These are phyloP conservation scores for Neobulgaria alba DNA, from an alignment of 2,329 filamentous ascomycete genomes.

Conservation along the genomic window DNA sequence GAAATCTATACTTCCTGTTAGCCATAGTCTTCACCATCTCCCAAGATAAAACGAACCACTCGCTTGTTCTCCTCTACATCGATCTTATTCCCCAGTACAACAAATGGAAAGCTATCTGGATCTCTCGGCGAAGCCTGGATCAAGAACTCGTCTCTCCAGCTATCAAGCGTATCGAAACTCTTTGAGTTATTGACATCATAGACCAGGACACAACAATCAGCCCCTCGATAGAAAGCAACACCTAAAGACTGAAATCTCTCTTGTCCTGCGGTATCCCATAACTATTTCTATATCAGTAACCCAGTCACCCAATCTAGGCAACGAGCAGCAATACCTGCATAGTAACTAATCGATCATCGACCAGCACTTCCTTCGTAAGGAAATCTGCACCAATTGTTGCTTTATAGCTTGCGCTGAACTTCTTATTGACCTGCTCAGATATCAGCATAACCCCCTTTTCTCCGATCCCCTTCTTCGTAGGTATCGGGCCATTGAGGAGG, in stretches of 20 bases:
- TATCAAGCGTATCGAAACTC: constrained; percentile 96
- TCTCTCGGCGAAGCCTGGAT: constrained; percentile 96
- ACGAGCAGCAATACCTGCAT: constrained; percentile 67
- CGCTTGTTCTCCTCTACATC: constrained; percentile 97
- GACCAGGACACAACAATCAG: constrained; percentile 95
- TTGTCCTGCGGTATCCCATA: constrained; percentile 97
- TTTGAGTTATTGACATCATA: constrained; percentile 99
- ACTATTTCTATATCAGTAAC: constrained; percentile 48
- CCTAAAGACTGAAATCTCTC: constrained; percentile 96
- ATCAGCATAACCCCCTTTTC: constrained; percentile 8
- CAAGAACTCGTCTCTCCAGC: constrained; percentile 96
- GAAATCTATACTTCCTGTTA: constrained; percentile 55
- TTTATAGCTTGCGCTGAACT: constrained; percentile 99
- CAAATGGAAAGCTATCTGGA: constrained; percentile 95
- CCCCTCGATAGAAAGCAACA: constrained; percentile 93
- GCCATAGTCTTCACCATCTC: constrained; percentile 1
- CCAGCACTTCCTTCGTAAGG: constrained; percentile 92
- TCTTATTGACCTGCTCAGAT: constrained; percentile 83
- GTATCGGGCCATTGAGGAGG: too few species aligned
- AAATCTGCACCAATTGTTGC: constrained; percentile 98
- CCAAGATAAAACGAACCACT: constrained; percentile 50
- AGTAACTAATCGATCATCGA: constrained; percentile 93
- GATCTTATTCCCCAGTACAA: constrained; percentile 98
- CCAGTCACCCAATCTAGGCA: background rate
- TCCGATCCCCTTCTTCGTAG: background rate